Conservation (phyloP, 352 stramenopile species). For the Globisporangium acanthophoron region DNA sequence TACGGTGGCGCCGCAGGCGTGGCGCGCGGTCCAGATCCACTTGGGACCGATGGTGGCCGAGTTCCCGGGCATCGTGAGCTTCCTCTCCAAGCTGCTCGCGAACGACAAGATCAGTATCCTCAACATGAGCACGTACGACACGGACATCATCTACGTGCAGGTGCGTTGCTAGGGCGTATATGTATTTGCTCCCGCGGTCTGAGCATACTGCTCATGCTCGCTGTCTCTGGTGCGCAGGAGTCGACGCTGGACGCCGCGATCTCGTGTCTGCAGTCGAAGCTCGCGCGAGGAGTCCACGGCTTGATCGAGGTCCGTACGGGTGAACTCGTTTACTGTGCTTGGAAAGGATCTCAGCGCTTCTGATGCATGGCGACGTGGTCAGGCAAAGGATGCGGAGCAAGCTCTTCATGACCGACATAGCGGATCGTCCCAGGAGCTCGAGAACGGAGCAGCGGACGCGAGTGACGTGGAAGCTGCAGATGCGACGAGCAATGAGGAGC, state of each 20-base stretch:
- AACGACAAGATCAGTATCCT: constrained; percentile 86
- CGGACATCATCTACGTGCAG: constrained; percentile 86
- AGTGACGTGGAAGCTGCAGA: not conserved
- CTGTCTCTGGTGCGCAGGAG: not conserved
- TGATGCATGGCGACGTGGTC: not conserved
- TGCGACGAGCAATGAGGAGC: not conserved
- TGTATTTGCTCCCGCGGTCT: not conserved
- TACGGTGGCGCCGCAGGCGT: constrained; percentile 65
- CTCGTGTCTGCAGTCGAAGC: constrained; percentile 68
- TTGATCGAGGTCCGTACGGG: constrained; percentile 55
- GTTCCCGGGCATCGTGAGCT: constrained; percentile 81
- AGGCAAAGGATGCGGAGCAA: constrained; percentile 56
- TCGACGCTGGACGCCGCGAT: constrained; percentile 40
- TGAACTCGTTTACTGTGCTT: too few relatives aligned
- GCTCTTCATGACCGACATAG: constrained; percentile 3
- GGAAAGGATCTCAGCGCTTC: not conserved
- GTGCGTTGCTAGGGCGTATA: constrained; percentile 6
- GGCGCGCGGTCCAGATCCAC: constrained; percentile 81
- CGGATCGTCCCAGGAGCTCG: not conserved
- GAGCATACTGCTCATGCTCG: not conserved
- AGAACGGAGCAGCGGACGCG: not conserved
- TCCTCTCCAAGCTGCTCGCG: constrained; percentile 77
- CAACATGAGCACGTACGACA: constrained; percentile 90
- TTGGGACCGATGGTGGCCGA: constrained; percentile 81
- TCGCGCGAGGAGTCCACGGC: constrained; percentile 71